Evolutionary conservation across 441 rosid species (phyloP).

Genomic region (Melastoma candidum): DNA sequence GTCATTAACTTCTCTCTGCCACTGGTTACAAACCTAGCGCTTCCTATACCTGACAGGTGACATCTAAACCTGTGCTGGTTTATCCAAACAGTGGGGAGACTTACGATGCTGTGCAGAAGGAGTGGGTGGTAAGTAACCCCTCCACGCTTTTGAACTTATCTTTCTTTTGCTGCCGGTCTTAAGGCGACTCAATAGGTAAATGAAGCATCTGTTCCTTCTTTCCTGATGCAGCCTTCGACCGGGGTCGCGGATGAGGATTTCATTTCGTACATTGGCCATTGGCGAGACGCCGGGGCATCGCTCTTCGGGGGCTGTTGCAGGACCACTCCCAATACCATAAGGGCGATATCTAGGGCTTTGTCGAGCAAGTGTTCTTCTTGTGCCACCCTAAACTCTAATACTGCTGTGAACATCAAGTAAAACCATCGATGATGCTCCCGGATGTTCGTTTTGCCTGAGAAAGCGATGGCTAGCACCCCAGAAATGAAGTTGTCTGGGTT

Average conservation of each 20-base stretch:
- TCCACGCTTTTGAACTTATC: background rate
- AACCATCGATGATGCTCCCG: too few species aligned
- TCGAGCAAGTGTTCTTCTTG: slow-evolving; percentile 21
- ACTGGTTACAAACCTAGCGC: too few species aligned
- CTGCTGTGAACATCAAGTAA: slow-evolving; percentile 1
- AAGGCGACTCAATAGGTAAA: too few species aligned
- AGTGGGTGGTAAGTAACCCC: slow-evolving; percentile 67
- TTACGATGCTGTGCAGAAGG: slow-evolving; percentile 45
- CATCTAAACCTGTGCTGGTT: slow-evolving; percentile 51
- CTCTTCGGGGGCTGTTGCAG: too few species aligned
- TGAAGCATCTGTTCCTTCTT: background rate
- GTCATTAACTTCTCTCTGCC: background rate
- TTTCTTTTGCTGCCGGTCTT: background rate
- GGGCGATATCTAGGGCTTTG: slow-evolving; percentile 44
- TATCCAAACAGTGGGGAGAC: slow-evolving; percentile 91
- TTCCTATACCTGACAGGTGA: slow-evolving; percentile 36
- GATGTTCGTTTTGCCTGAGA: too few species aligned
- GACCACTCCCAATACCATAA: slow-evolving; percentile 76
- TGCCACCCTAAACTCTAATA: slow-evolving; percentile 14
- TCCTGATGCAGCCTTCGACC: slow-evolving; percentile 36
- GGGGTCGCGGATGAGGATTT: slow-evolving; percentile 61
- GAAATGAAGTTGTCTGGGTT: too few species aligned
- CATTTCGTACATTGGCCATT: slow-evolving; percentile 53
- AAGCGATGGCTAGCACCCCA: too few species aligned
- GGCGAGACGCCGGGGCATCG: slow-evolving; percentile 41